Evolutionary conservation across 2,329 filamentous ascomycete genomes (phyloP).

Genomic region (Dothideomycetes sp.): DNA sequence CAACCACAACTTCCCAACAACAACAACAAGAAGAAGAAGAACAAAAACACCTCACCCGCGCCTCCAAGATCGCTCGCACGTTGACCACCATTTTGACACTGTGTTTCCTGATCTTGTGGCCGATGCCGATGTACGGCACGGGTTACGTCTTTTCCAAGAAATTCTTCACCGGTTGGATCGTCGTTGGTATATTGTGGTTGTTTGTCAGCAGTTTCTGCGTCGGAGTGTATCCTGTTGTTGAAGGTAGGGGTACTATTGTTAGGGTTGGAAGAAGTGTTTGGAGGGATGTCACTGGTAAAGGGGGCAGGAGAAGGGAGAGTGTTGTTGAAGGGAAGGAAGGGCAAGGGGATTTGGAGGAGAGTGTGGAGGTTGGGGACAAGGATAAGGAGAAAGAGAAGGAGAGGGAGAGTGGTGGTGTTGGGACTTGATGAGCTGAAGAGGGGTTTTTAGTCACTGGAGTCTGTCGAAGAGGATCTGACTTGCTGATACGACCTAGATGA

Average conservation of each 20-base stretch:
- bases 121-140: conserved; percentile 81
- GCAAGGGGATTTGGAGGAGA: conserved; percentile 23
- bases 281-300: conserved; percentile 46
- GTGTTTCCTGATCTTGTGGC: conserved; percentile 72
- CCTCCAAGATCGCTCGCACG: conserved; percentile 44
- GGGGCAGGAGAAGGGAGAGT: no score
- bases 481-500: no score
- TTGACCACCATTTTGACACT: conserved; percentile 58
- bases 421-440: no score
- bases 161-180: conserved; percentile 70
- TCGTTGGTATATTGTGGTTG: conserved; percentile 70
- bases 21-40: conserved; percentile 34
- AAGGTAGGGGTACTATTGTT: conserved; percentile 60
- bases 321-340: conserved; percentile 24
- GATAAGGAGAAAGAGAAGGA: conserved; percentile 20
- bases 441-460: no score
- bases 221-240: conserved; percentile 71
- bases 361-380: conserved; percentile 20
- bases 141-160: conserved; percentile 72
- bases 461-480: no score
- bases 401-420: conserved; percentile 18
- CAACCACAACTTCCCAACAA: no score
- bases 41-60: conserved; percentile 33
- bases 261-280: conserved; percentile 54
- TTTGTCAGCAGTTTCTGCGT: conserved; percentile 65